Base-by-base conservation (phyloP, 805 yeast species). In the Saccharomycopsis vini region DNA sequence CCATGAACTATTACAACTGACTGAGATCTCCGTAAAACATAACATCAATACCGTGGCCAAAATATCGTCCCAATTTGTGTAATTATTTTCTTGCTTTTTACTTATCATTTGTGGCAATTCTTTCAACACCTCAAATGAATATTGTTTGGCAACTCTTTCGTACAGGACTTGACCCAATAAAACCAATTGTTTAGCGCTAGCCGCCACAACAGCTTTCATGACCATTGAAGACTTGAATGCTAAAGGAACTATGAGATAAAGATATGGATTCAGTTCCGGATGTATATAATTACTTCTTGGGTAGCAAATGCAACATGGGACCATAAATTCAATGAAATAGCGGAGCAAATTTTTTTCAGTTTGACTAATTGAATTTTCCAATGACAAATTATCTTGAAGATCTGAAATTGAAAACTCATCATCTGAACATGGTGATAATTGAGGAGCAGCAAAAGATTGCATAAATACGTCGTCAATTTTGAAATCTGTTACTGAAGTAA, bases 21-120 rank as follows among this genome's bases (percentile, higher is more conserved):
- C 62, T 1, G 69, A 59, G n/a, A 68, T 68, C 41, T 68, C 71
- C 6, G 61, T 58, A 33, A 65, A 64, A 41, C 71, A 67, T 2
- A 68, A 52, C 63, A 66, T 59, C 10, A 67, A 43, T 20, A 66
- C 55, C 7, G 68, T 62, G 1, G 67, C 67, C 34, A 67, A 55
- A 5, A 65, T 61, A 32, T 64, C 69, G 47, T 66, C 71, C 69
- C 71, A 66, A 31, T 60, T 58, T 10, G 35, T 39, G 15, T 54
- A 54, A 2, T 56, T 46, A 1, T 47, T 50, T 4, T 16, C 31
- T 35, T 51, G 54, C 39, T 61, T 64, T 4, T 53, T 36, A 20
- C 52, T 54, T 5, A 67, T 63, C 6, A 60, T 42, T 20, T 49
- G 45, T 0, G 69, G 62, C 4, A 67, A 52, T 32, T 59, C 59